phyloP scores from a whole-genome alignment of 2,329 filamentous ascomycete species.

The Lachnellula arida region DNA sequence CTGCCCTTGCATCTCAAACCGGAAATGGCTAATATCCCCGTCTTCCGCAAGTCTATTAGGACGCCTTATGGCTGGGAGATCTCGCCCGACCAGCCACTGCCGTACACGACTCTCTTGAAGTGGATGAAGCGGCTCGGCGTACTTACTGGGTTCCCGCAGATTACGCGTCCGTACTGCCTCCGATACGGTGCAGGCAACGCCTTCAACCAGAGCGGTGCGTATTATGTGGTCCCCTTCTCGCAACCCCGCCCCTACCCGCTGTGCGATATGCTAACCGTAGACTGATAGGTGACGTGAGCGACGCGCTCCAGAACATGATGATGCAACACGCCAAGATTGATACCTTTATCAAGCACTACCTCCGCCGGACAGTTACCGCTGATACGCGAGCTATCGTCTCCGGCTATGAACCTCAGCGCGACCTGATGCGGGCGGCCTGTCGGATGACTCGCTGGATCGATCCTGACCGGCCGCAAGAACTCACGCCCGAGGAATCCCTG shows the following conservation, averaged over 20 bases:
- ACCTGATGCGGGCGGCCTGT: slow-evolving; percentile 16
- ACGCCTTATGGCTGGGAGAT: not conserved
- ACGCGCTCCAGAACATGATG: slow-evolving; percentile 22
- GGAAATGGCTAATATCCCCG: slow-evolving; percentile 20
- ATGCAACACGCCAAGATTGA: slow-evolving; percentile 16
- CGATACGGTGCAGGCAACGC: slow-evolving; percentile 20
- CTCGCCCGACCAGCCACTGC: slow-evolving; percentile 4
- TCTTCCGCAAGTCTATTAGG: slow-evolving; percentile 25
- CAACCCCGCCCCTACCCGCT: too few species aligned
- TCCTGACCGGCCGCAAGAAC: slow-evolving; percentile 15
- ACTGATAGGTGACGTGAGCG: slow-evolving; percentile 11
- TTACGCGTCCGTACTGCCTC: slow-evolving; percentile 20
- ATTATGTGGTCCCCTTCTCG: slow-evolving; percentile 1
- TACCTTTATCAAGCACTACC: slow-evolving; percentile 21
- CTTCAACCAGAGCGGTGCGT: slow-evolving; percentile 22
- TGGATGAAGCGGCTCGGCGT: slow-evolving; percentile 20
- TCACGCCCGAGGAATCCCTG: slow-evolving; percentile 14
- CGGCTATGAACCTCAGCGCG: slow-evolving; percentile 11
- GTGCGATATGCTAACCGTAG: slow-evolving; percentile 12
- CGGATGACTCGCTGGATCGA: slow-evolving; percentile 17
- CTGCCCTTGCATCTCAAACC: slow-evolving; percentile 17
- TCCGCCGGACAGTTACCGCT: slow-evolving; percentile 8
- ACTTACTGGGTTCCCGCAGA: slow-evolving; percentile 15
- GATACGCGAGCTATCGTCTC: slow-evolving; percentile 14
- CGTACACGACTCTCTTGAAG: slow-evolving; percentile 18